Base-by-base conservation (phyloP, 2,329 filamentous ascomycete species). In the Aspergillus quadrilineatus region DNA sequence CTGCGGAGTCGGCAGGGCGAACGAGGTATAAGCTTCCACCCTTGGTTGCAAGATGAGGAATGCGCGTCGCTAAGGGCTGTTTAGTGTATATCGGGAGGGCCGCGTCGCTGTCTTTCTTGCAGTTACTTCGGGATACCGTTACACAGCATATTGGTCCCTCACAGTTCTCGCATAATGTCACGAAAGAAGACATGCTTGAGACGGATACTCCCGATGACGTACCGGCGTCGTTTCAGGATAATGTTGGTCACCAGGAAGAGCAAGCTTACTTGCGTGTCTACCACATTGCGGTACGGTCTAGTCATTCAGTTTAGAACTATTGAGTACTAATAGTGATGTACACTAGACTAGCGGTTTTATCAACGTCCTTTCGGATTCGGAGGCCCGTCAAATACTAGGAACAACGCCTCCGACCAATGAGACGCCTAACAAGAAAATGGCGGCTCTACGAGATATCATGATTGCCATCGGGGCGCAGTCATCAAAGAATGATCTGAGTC, bases 381-480 rank as follows among this genome's bases (percentile, higher is more conserved):
- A 62, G 66, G 67, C 32, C 56, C 67, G 51, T 62, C 66, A 53
- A 68, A 74, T 57, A 49, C 51, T 57, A 10, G 44, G 48, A 30
- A 60, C n/a, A 48, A 43, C 36, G 37, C 41, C 7, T 22, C 59
- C 56, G 56, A 53, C 59, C 30, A 5, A n/a, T 10, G 55, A 50
- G 61, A 63, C 41, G 22, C 45, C 54, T 51, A 65, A 61, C 67
- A 67, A 59, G 57, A 71, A 53, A 14, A 60, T 57, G n/a, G 64
- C 66, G 4, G 67, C 73, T 6, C 69, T 73, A 4, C 32, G 65
- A 3, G 75, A 81, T 54, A 74, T 82, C 28, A 76, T 81, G 45
- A 68, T 82, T 43, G 80, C 82, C 1, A 82, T 84, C 22, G 82
- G 82, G 2, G 79, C 79, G 0, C 82, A 84, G 61, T 80, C 76